A percentile compares a stretch with the other conserved stretches of the same genome.
phyloP scores from a whole-genome alignment of 2,329 filamentous ascomycete species.

The Tolypocladium ovalisporum region DNA sequence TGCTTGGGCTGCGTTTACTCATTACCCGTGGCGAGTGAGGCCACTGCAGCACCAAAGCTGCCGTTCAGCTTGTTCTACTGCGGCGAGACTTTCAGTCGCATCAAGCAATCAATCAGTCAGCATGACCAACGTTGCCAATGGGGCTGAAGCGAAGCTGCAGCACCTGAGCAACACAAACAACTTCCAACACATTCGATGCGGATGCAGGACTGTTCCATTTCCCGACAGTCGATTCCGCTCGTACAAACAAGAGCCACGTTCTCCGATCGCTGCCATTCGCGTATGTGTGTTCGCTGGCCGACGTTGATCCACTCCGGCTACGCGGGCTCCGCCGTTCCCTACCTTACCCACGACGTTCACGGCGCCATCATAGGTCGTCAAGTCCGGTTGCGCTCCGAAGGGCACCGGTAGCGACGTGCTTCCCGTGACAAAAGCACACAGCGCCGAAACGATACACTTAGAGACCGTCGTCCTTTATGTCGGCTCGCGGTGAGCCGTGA shows the following conservation, averaged over 20 bases:
- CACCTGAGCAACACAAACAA: neutral
- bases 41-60: neutral
- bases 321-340: neutral
- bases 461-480: neutral
- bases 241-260: neutral
- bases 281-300: neutral
- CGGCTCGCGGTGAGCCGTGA: neutral
- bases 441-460: neutral
- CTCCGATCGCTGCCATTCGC: neutral
- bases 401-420: neutral
- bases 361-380: neutral
- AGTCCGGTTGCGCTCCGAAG: neutral
- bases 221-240: neutral
- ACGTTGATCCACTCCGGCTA: neutral
- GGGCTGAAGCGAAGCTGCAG: neutral
- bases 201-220: too few relatives aligned
- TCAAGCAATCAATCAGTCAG: neutral
- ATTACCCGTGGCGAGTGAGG: neutral
- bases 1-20: neutral
- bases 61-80: neutral
- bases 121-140: neutral
- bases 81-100: neutral
- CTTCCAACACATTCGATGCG: neutral
- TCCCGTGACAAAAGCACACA: neutral
- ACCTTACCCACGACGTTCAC: neutral